Evolutionary conservation across 2,329 filamentous ascomycete genomes (phyloP), one percentile per base, ranked within the genome.

Genomic region (Aspergillus niger): DNA sequence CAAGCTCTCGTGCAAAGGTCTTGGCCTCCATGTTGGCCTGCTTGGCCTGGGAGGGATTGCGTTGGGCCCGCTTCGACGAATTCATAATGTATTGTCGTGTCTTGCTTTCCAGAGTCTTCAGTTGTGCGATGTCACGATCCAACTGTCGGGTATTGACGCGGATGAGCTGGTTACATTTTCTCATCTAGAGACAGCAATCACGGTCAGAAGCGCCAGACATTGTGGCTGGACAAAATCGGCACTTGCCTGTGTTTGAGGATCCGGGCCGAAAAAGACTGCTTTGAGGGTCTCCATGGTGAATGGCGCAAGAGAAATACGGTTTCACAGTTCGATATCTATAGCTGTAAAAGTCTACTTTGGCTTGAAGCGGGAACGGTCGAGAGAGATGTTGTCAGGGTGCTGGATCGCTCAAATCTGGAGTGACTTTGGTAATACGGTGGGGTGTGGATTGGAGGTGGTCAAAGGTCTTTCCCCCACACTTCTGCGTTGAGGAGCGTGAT

Each of bases 101-200:
- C 78, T 95, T 96, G 72, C 80, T 79, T 76, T 99, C 94, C 67
- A 91, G 88, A 59, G 86, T 81, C 76, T 91, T 93, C 66, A 95
- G 86, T 66, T 88, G 83, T 57, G 84, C 79, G 74, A 99, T 94
- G 79, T 98, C 93, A 74, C 95, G 93, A 77, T 99, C 95, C 70
- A 99, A 86, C 74, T 96, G 94, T 73, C 95, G 92, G 64, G 92
- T 90, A 78, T 98, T 97, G 74, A 88, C 82, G 63, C 94, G 91
- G 70, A 99, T 90, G 63, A 98, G 86, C 63, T 87, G 82, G 77
- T 97, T 97, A 79, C 94, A 98, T 88, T 97, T 98, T 65, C 93
- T 89, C 79, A 95, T 89, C 94, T 99, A 70, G 22, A 60, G 39
- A 28, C 3, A 53, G 38, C 38, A 52, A 58, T 52, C 47, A 17